phyloP scores from a whole-genome alignment of 106 monocot species.

The Agapanthus africanus region DNA sequence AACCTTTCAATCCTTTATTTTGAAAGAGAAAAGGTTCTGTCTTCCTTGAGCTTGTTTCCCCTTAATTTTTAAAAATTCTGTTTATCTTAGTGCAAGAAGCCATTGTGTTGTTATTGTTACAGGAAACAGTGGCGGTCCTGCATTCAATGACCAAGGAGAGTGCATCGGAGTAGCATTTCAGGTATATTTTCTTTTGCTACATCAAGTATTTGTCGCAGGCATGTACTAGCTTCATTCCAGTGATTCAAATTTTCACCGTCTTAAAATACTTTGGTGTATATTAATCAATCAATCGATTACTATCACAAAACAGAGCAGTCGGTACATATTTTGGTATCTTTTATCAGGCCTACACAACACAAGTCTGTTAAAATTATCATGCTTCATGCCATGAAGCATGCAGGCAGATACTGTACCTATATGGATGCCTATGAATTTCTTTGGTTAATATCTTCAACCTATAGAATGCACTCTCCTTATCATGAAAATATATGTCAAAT shows the following conservation, averaged over 20 bases:
- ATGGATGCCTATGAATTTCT: background rate
- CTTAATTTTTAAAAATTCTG: background rate
- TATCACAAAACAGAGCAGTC: background rate
- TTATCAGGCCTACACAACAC: background rate
- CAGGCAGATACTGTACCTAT: too few species aligned
- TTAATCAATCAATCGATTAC: background rate
- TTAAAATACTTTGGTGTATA: background rate
- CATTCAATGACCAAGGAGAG: conserved; percentile 94
- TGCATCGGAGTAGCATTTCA: conserved; percentile 99
- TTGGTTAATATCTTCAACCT: too few species aligned
- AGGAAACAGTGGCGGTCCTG: conserved; percentile 99
- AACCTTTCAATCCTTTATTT: background rate
- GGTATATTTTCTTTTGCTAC: conserved; percentile 52
- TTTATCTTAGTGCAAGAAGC: conserved; percentile 4
- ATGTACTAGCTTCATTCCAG: background rate
- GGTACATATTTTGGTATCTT: background rate
- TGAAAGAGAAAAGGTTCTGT: background rate
- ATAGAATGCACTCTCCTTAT: too few species aligned
- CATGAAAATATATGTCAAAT: too few species aligned
- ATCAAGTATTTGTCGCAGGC: background rate
- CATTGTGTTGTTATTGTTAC: conserved; percentile 16
- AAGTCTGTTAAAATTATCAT: background rate
- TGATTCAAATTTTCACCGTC: background rate
- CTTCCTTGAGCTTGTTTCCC: background rate
- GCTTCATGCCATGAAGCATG: too few species aligned